Evolutionary conservation across 2,329 filamentous ascomycete species (phyloP), one percentile per base, ranked within the genome.

Genomic region (Bipolaris oryzae): DNA sequence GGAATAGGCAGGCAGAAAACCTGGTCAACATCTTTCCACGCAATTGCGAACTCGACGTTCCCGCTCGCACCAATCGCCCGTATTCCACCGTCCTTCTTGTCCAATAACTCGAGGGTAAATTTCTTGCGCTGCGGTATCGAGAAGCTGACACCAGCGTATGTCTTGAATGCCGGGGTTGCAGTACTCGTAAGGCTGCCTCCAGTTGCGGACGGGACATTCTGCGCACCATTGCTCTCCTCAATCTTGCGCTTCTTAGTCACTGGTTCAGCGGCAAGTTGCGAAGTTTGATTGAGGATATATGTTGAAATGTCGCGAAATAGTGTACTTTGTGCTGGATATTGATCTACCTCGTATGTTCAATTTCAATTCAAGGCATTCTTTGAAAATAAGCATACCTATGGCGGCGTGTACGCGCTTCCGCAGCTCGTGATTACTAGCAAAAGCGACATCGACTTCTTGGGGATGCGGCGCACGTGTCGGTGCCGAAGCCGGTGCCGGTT

Each of bases 111-210:
- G 25, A 89, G 77, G 45, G 79, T 83, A 57, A 87, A 78, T 76
- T 88, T 88, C 77, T 88, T 89, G 50, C 86, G 78, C 64, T 85
- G 83, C 3, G 86, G 86, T 0, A 87, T 79, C 15, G 84, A 80
- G 72, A 88, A 87, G 53, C 84, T 86, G 52, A 86, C 77, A 62
- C 87, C 85, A 53, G 68, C 60, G 34, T 72, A 72, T 28, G 64
- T 62, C 20, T 69, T 67, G 64, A 70, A 75, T 20, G 74, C 67
- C 33, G 68, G 69, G 28, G 63, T 60, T 3, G 58, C 44, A 7
- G 61, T 21, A 61, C 64, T 74, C 7, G 59, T 54, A 31, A 75
- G 60, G 20, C 57, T 66, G 18, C 63, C 56, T n/a, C 63, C 56
- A n/a, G 48, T 43, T 38, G 53, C 5, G n/a, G 54, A 33, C 18